Base-by-base conservation (phyloP, 1,139 yeast species). In the Lodderomyces parapsilosis region DNA sequence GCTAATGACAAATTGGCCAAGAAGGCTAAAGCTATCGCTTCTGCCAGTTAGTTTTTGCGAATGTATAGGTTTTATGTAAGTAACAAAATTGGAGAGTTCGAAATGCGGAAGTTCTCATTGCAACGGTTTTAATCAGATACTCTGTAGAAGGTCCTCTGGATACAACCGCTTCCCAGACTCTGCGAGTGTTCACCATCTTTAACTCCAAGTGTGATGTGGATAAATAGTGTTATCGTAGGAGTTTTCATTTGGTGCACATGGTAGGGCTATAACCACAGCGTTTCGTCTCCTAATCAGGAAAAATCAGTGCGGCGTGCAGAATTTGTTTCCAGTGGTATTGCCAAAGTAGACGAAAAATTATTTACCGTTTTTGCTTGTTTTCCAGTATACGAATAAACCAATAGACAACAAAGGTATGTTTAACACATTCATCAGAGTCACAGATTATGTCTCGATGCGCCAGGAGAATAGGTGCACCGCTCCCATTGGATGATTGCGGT, bases 1-100 rank as follows among this genome's bases (percentile, higher is more conserved):
- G 88, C 97, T 62, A 80, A 78, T 63, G 93, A 81, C 62, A 86
- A 84, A 78, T 69, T 58, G 41, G 73, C 69, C 45, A 71, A 74
- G 68, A 72, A 58, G 55, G 74, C 71, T 41, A 74, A 71, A 65
- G 56, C 61, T 43, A 59, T 65, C 49, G 76, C 70, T 40, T 38
- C 41, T 43, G 53, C 53, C 35, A 20, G 25, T 13, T n/a, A 33
- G 25, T 33, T n/a, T n/a, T n/a, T n/a, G n/a, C n/a, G n/a, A 33
- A 15, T n/a, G 36, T 32, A 17, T 32, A n/a, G 6, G 10, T 27
- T 27, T 27, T 6, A 6, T 6, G 15, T 20, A 8, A 20, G 8
- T 20, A 20, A 20, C n/a, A n/a, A n/a, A n/a, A n/a, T n/a, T n/a
- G n/a, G n/a, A n/a, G n/a, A n/a, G n/a, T n/a, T n/a, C n/a, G n/a